Conservation (phyloP, 108 stramenopile genomes). For the Epithemia pelagica region DNA sequence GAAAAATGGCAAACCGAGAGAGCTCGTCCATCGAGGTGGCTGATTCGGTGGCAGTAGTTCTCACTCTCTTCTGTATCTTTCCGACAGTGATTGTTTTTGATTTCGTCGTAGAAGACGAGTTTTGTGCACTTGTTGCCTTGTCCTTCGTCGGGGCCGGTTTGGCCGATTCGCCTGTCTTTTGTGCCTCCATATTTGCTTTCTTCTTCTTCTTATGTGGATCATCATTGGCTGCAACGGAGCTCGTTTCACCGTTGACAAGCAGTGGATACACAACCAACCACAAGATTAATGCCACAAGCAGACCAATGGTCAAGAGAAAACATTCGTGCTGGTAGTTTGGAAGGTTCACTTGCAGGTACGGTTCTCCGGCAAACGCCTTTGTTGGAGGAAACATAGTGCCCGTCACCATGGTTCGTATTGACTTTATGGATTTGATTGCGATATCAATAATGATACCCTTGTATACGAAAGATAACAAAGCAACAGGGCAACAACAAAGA, state of each 20-base stretch:
- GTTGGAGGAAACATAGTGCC: background rate
- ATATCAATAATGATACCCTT: too few species aligned
- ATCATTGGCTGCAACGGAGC: background rate
- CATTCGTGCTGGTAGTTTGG: constrained; percentile 28
- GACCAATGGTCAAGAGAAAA: background rate
- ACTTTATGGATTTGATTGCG: too few species aligned
- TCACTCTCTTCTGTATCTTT: background rate
- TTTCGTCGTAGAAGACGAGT: background rate
- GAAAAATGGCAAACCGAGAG: background rate
- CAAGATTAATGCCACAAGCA: constrained; percentile 9
- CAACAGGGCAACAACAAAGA: too few species aligned
- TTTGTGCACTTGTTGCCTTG: background rate
- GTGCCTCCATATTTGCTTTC: background rate
- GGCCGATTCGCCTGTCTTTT: background rate
- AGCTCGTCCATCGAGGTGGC: background rate
- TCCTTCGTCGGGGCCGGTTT: background rate
- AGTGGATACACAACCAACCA: constrained; percentile 25
- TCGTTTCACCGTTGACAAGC: background rate
- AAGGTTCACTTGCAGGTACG: constrained; percentile 14
- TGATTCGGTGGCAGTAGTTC: background rate
- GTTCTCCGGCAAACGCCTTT: constrained; percentile 24
- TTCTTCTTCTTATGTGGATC: background rate
- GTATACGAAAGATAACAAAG: too few species aligned
- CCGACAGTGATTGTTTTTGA: background rate
- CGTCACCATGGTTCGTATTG: background rate